Conservation (phyloP, 2,329 filamentous ascomycete genomes). For the Apiospora malaysiana region DNA sequence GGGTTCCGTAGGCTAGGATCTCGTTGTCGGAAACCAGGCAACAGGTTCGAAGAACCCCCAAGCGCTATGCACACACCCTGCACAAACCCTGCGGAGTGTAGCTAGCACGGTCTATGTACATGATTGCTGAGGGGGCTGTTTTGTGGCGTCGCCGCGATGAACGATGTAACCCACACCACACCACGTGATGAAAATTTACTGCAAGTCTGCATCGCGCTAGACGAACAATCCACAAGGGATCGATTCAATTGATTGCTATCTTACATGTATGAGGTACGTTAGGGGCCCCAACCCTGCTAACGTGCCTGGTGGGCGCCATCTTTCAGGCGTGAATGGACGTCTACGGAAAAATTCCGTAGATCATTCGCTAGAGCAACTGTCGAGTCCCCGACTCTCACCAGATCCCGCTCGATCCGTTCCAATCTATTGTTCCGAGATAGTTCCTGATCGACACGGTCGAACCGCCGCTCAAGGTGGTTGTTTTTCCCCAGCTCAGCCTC, state of each 20-base stretch:
- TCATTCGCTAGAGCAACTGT: neutral
- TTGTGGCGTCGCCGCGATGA: constrained; percentile 6
- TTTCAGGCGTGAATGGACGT: constrained; percentile 1
- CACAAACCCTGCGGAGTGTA: neutral
- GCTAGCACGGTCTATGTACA: neutral
- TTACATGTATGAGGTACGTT: neutral
- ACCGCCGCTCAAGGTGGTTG: constrained; percentile 7
- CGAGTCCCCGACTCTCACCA: neutral
- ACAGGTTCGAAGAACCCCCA: neutral
- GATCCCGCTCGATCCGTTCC: constrained; percentile 10
- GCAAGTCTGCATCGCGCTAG: neutral
- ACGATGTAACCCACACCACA: neutral
- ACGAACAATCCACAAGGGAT: neutral
- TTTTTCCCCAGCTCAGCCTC: constrained; percentile 2
- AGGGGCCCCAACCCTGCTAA: neutral
- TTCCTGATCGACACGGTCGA: constrained; percentile 8
- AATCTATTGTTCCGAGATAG: constrained; percentile 11
- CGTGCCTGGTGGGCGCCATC: neutral
- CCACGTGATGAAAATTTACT: neutral
- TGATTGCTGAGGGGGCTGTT: neutral
- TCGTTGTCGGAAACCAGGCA: neutral
- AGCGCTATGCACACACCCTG: neutral
- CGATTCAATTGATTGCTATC: neutral
- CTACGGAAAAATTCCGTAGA: neutral
- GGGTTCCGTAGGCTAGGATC: neutral